Conservation (phyloP, 83 land plant species). For the Isoetes engelmannii region DNA sequence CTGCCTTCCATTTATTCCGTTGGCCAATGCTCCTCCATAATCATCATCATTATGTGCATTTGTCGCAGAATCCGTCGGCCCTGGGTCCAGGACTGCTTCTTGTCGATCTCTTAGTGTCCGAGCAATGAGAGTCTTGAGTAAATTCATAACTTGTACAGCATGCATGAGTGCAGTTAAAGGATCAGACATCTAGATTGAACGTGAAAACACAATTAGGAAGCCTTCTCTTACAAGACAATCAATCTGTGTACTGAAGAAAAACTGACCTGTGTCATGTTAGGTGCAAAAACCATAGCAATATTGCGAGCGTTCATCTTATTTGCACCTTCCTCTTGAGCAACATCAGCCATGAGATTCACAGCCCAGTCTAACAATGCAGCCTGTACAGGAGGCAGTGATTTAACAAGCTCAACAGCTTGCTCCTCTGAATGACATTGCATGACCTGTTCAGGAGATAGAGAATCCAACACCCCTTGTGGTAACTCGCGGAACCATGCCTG, state of each 20-base stretch:
- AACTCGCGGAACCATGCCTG: constrained; percentile 31
- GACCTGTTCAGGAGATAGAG: constrained; percentile 24
- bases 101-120: constrained; percentile 55
- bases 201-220: no score
- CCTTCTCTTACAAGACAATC: no score
- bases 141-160: constrained; percentile 46
- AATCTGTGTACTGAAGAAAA: neutral
- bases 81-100: constrained; percentile 26
- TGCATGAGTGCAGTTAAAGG: constrained; percentile 73
- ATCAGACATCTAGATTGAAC: constrained; percentile 61
- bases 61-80: constrained; percentile 12
- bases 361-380: constrained; percentile 42
- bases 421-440: constrained; percentile 28
- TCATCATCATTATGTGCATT: constrained; percentile 19
- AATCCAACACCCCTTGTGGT: constrained; percentile 22
- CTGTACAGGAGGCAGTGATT: constrained; percentile 29
- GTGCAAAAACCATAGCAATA: constrained; percentile 41
- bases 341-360: constrained; percentile 24
- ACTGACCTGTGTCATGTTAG: constrained; percentile 63
- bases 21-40: constrained; percentile 5
- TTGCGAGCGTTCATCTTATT: constrained; percentile 47
- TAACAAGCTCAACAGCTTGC: constrained; percentile 33
- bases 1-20: constrained; percentile 13
- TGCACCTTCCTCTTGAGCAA: constrained; percentile 30
- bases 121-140: constrained; percentile 48